Evolutionary conservation across 1,139 yeast species (phyloP), one percentile per base, ranked within the genome.

Genomic region (Hyphopichia khmerensis): DNA sequence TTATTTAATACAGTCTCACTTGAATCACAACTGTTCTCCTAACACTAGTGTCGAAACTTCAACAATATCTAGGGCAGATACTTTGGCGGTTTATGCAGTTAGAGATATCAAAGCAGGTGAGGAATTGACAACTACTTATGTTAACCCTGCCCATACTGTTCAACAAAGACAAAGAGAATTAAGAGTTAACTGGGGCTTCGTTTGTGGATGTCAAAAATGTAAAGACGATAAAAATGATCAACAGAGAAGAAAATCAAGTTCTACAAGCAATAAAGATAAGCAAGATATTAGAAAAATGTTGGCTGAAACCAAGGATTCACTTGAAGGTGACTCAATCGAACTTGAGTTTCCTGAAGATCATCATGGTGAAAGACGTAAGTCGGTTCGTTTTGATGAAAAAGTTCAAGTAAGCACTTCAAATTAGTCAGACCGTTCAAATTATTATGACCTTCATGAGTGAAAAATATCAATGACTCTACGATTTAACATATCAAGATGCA

Each of bases 141-240:
- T 87, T 1, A 81, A 85, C 51, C 88, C 91, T 2, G 61, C 69
- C 9, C 82, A 80, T 53, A 79, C 81, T 3, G 78, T 83, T 7
- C 77, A 73, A 37, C 80, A 82, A 49, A 77, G 96, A 50, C 83
- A 80, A 54, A 64, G 87, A 47, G 83, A 79, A 48, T 66, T 88
- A 40, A 67, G 91, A 43, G 81, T 82, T n/a, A 83, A 85, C 53
- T 88, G 90, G 89, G 96, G 96, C 4, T 88, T 88, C 59, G 55
- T 76, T n/a, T 88, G 96, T 60, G 65, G 60, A 21, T 88, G 96
- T 59, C 51, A 60, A 9, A 78, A 84, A 48, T 88, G 96, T 62
- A 75, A 77, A 52, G 66, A 65, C 6, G 95, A 86, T 48, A 64
- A 73, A 38, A 64, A 70, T 43, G 50, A 46, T 2, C 72, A 67